Evolutionary conservation across 148 eudicot genomes (phyloP), one percentile per base, ranked within the genome.

Genomic region (Pharnaceum exiguum): DNA sequence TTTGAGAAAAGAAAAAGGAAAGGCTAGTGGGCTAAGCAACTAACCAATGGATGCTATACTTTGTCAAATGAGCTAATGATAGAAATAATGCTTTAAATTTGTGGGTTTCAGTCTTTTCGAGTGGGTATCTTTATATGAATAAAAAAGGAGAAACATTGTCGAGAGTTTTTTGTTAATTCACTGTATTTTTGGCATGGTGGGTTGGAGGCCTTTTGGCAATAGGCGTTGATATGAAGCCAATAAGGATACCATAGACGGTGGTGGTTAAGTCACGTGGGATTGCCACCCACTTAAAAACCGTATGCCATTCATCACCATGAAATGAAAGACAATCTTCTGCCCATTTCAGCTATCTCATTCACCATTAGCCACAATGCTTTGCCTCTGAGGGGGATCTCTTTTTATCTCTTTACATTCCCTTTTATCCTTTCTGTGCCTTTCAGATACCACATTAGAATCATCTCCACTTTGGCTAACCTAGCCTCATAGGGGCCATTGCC

Each of bases 151-250:
- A 35, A 35, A 35, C n/a, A 24, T 37, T 51, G 55, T 47, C 48
- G 66, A 37, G 45, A 61, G 66, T 49, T 61, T 18, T 15, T 29
- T 21, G 48, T 31, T 53, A 63, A 26, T 40, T 39, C 15, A 18
- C 30, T 18, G 17, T 29, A 63, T 40, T 42, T 40, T 51, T 29
- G 55, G 53, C 10, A 33, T 43, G 48, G 48, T 45, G 61, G 49
- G 42, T 54, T 55, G 60, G 58, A 50, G 46, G 51, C 25, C 33
- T 61, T 74, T 84, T 74, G 77, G 76, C 70, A 52, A 70, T 74
- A 77, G 57, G 93, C 85, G 93, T 85, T 71, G 85, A 68, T 72
- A 77, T 79, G 75, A 85, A 85, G 93, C 93, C 81, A 82, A 82
- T 69, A 60, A 71, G 62, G 67, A 77, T 69, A 62, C 74, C 77